Percentiles rank a stretch among this genome's conserved stretches.
These are phyloP conservation scores for Primulina tabacum DNA, from an alignment of 257 asterid species.

Conservation along the genomic window DNA sequence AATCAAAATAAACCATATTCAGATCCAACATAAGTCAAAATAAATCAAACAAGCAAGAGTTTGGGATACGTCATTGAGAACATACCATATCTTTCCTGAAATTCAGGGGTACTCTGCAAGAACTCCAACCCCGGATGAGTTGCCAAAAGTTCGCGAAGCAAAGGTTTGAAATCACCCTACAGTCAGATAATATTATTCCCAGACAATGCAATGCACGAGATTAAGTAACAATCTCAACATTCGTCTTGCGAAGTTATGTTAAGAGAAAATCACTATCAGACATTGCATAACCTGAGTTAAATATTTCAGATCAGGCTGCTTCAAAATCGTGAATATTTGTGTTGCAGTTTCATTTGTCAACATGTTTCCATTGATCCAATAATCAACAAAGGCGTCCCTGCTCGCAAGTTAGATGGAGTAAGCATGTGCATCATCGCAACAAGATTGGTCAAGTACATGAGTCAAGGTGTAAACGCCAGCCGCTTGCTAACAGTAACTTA, in stretches of 20 bases:
- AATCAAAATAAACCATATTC: not conserved
- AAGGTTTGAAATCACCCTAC: slow-evolving; percentile 51
- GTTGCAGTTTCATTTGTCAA: slow-evolving; percentile 69
- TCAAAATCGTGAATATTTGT: slow-evolving; percentile 64
- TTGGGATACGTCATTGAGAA: slow-evolving; percentile 17
- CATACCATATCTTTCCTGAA: slow-evolving; percentile 44
- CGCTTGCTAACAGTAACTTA: not conserved
- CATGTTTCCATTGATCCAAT: slow-evolving; percentile 75
- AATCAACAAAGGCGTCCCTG: slow-evolving; percentile 86
- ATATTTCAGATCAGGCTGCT: slow-evolving; percentile 60
- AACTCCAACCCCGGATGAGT: slow-evolving; percentile 46
- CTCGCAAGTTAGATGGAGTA: slow-evolving; percentile 13
- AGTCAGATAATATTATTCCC: not conserved
- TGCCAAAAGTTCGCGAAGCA: slow-evolving; percentile 51
- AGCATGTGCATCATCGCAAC: not conserved
- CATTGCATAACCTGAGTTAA: slow-evolving; percentile 54
- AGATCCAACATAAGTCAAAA: not conserved
- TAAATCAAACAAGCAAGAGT: slow-evolving; percentile 10
- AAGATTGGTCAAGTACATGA: not conserved
- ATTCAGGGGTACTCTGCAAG: slow-evolving; percentile 1
- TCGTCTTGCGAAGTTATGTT: not conserved
- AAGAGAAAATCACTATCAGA: slow-evolving; percentile 12
- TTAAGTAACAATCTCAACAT: not conserved
- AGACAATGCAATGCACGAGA: not conserved
- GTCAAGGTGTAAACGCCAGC: not conserved